Evolutionary conservation across 2,329 filamentous ascomycete species (phyloP).

Genomic region (Fusarium musae): DNA sequence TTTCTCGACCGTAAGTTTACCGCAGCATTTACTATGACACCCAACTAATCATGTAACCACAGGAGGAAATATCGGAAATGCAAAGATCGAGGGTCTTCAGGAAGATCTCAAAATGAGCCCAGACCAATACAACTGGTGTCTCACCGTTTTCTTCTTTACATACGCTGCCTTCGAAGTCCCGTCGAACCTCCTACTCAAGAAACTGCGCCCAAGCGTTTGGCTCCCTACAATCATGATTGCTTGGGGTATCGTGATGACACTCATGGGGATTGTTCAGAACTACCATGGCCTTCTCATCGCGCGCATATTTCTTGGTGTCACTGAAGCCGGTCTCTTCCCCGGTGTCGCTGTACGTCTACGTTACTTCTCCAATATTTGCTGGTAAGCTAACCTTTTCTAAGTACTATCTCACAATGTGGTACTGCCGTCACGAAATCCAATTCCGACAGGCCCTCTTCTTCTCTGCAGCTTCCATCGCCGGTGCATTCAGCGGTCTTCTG

Average conservation of each 20-base stretch:
- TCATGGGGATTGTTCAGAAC: slow-evolving; percentile 64
- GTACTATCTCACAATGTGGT: slow-evolving; percentile 69
- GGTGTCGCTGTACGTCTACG: slow-evolving; percentile 62
- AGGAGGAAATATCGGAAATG: slow-evolving; percentile 73
- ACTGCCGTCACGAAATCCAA: slow-evolving; percentile 66
- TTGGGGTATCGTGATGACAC: slow-evolving; percentile 61
- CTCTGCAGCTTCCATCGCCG: slow-evolving; percentile 81
- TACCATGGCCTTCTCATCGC: slow-evolving; percentile 60
- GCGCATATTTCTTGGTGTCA: slow-evolving; percentile 71
- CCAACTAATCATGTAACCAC: neutral
- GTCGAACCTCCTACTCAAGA: slow-evolving; percentile 83
- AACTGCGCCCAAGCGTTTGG: slow-evolving; percentile 77
- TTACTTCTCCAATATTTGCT: neutral
- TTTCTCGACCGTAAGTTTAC: slow-evolving; percentile 68
- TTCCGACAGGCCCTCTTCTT: slow-evolving; percentile 79
- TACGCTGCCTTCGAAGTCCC: slow-evolving; percentile 81
- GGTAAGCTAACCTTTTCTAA: slow-evolving; percentile 14
- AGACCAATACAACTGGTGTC: slow-evolving; percentile 76
- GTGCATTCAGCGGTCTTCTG: slow-evolving; percentile 78
- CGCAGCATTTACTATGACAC: neutral
- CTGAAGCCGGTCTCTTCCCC: slow-evolving; percentile 74
- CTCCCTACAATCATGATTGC: slow-evolving; percentile 80
- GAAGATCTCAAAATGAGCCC: slow-evolving; percentile 67
- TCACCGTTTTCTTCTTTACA: slow-evolving; percentile 80
- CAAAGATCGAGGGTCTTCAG: slow-evolving; percentile 70